Conservation (phyloP, 768 basidiomycete genomes). For the Boletus pseudo-olivaceus region DNA sequence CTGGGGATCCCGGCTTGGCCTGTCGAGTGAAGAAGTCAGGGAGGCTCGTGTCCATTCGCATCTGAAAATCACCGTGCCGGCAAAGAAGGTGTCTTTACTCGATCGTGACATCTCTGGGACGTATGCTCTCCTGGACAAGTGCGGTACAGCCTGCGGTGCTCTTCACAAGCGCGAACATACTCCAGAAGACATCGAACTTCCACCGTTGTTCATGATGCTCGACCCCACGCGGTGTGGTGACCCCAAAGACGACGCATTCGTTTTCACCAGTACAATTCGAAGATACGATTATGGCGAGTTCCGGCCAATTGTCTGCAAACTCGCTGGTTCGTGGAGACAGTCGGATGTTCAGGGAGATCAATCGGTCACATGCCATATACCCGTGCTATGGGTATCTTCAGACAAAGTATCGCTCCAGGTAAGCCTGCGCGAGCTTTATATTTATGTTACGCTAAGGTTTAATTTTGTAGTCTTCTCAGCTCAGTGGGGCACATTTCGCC, state of each 20-base stretch:
- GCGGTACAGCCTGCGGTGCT: slow-evolving; percentile 83
- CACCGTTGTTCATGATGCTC: slow-evolving; percentile 72
- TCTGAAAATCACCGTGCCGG: slow-evolving; percentile 58
- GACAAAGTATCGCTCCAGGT: slow-evolving; percentile 54
- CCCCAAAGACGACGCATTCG: slow-evolving; percentile 73
- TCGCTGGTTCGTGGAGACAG: slow-evolving; percentile 80
- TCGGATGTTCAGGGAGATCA: slow-evolving; percentile 47
- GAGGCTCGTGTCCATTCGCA: slow-evolving; percentile 65
- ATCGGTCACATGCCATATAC: slow-evolving; percentile 54
- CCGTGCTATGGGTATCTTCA: slow-evolving; percentile 60
- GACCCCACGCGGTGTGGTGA: slow-evolving; percentile 82
- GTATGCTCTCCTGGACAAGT: slow-evolving; percentile 78
- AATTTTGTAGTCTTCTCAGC: slow-evolving; percentile 46
- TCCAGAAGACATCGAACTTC: slow-evolving; percentile 44
- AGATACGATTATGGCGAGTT: slow-evolving; percentile 80
- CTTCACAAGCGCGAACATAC: slow-evolving; percentile 62
- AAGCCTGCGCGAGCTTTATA: slow-evolving; percentile 14
- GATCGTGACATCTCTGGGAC: slow-evolving; percentile 82
- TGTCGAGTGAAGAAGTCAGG: slow-evolving; percentile 60
- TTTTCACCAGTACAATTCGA: slow-evolving; percentile 76
- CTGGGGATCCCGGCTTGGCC: slow-evolving; percentile 82
- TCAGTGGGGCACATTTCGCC: slow-evolving; percentile 58
- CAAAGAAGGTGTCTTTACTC: slow-evolving; percentile 43
- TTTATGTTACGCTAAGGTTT: not conserved
- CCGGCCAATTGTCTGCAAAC: slow-evolving; percentile 69